phyloP scores from a whole-genome alignment of 352 stramenopile species.

The Pythium brachiatum region DNA sequence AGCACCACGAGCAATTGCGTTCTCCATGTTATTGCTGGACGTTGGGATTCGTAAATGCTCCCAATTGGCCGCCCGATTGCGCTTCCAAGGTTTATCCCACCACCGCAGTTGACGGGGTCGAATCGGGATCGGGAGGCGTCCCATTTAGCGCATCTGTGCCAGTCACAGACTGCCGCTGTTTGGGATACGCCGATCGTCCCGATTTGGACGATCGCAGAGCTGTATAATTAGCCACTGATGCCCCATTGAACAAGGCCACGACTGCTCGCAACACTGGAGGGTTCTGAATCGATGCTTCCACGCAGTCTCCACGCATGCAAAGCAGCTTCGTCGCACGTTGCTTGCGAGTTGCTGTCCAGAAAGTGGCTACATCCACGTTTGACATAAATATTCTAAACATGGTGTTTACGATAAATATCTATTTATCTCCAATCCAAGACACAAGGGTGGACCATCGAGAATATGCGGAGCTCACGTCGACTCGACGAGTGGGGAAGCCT shows the following conservation, averaged over 20 bases:
- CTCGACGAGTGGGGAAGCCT: no score
- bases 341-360: neutral
- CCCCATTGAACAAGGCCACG: neutral
- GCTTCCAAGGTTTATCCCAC: neutral
- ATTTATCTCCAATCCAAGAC: no score
- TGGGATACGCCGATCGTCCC: constrained; percentile 2
- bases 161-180: neutral
- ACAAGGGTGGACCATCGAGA: no score
- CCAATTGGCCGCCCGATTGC: neutral
- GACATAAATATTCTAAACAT: neutral
- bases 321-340: constrained; percentile 1
- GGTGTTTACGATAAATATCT: neutral
- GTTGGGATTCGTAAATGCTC: neutral
- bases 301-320: neutral
- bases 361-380: neutral
- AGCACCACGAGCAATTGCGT: neutral
- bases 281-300: constrained; percentile 1
- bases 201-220: neutral
- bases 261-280: neutral
- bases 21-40: constrained; percentile 4
- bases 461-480: no score
- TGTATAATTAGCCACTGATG: neutral
- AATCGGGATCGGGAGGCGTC: neutral
- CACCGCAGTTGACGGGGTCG: neutral
- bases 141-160: constrained; percentile 4